Percentiles rank a stretch among this genome's conserved stretches.
phyloP scores from a whole-genome alignment of 257 asterid species.

The Solanum clarkiae region DNA sequence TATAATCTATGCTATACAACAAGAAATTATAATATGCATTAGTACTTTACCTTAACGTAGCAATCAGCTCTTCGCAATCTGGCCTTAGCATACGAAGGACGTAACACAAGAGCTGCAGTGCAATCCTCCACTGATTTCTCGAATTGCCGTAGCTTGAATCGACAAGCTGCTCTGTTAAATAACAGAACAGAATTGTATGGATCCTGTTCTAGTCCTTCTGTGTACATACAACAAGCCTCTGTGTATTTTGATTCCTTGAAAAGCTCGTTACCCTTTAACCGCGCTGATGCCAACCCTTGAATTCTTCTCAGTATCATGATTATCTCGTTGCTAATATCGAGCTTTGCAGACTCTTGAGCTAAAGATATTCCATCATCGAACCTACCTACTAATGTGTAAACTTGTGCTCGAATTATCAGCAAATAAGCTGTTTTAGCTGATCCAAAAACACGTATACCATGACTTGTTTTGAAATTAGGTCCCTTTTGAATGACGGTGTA shows the following conservation, averaged over 20 bases:
- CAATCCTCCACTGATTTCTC: conserved; percentile 66
- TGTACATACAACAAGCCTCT: conserved; percentile 37
- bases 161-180: conserved; percentile 55
- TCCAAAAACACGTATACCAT: conserved; percentile 23
- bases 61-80: conserved; percentile 44
- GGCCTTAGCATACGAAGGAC: conserved; percentile 51
- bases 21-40: neutral
- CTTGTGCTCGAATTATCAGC: conserved; percentile 24
- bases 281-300: conserved; percentile 15
- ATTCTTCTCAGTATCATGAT: conserved; percentile 13
- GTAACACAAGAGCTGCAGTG: conserved; percentile 29
- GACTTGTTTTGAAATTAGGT: conserved; percentile 14
- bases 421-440: conserved; percentile 20
- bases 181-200: conserved; percentile 40
- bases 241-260: conserved; percentile 27
- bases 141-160: conserved; percentile 30
- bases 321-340: conserved; percentile 23
- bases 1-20: neutral
- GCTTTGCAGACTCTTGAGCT: conserved; percentile 25
- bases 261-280: conserved; percentile 36
- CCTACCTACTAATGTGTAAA: conserved; percentile 27
- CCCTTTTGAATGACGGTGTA: conserved; percentile 11
- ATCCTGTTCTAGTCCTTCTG: conserved; percentile 37
- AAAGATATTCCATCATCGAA: conserved; percentile 47
- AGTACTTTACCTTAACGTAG: conserved; percentile 32